A percentile compares a stretch with the other conserved stretches of the same genome.
Conservation (phyloP, 768 basidiomycete genomes). For the Boletus bicolor region DNA sequence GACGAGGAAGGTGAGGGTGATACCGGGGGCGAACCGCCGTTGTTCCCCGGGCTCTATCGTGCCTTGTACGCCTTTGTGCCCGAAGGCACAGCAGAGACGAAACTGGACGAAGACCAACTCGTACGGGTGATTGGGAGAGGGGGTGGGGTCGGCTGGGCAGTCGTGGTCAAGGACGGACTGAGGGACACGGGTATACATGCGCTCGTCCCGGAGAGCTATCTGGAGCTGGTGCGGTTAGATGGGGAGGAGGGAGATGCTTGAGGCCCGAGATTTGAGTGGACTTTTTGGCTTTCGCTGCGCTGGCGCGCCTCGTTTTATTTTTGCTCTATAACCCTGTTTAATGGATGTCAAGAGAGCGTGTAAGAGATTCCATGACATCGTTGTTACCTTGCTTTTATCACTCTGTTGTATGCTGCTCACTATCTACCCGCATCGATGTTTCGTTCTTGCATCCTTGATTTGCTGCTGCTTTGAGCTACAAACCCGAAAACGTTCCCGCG, state of each 20-base stretch:
- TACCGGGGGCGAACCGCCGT: slow-evolving; percentile 32
- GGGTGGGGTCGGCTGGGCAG: slow-evolving; percentile 79
- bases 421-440: slow-evolving; percentile 2
- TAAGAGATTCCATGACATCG: not conserved
- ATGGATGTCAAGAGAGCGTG: not conserved
- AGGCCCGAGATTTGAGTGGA: not conserved
- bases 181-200: slow-evolving; percentile 51
- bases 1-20: slow-evolving; percentile 22
- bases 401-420: slow-evolving; percentile 17
- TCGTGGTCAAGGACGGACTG: slow-evolving; percentile 48
- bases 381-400: slow-evolving; percentile 5
- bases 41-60: slow-evolving; percentile 70
- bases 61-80: slow-evolving; percentile 78
- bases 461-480: not conserved
- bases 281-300: slow-evolving; percentile 8
- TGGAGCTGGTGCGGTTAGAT: slow-evolving; percentile 51
- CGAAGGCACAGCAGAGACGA: slow-evolving; percentile 82
- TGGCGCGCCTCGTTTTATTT: slow-evolving; percentile 10
- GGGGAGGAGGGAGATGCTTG: slow-evolving; percentile 17
- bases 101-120: slow-evolving; percentile 70
- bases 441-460: not conserved
- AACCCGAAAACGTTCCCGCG: not conserved
- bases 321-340: not conserved
- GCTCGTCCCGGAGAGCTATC: slow-evolving; percentile 76
- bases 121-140: slow-evolving; percentile 72